Evolutionary conservation across 164 flowering plant species (phyloP), one percentile per base, ranked within the genome.

Genomic region (Vitis riparia): DNA sequence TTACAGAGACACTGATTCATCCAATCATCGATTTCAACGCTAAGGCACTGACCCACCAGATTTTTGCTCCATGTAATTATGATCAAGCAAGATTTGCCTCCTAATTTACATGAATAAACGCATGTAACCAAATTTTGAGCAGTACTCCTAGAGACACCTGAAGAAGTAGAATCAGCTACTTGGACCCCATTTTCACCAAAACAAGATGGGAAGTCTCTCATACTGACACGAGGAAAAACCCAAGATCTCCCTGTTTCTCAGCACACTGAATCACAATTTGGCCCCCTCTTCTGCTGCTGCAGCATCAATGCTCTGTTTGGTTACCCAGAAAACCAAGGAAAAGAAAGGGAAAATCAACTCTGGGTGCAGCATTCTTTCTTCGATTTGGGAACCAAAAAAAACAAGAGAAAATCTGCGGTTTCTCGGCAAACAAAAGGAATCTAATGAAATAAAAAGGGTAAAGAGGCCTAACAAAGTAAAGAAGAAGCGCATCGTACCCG

Each of bases 121-220:
- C 78, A 79, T 8, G 70, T 68, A 37, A 79, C 82, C 23, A 73
- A 52, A 64, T 79, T 79, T 16, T 79, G 82, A 51, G 79, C 72
- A 17, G 76, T 37, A 37, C 44, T 27, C 72, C 67, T 72, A 50
- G 37, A 66, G 16, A 63, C 58, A 49, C 53, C 64, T 48, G 64
- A 65, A 37, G 44, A 37, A 6, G 44, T 37, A 37, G 44, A 37
- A 37, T 37, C 44, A 37, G 44, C 44, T 37, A 37, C 44, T 37
- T 37, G 44, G 5, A 37, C 44, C 44, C 44, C 44, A 37, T 37
- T 37, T 37, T 37, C 44, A 5, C 44, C 44, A 37, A 37, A 37
- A 37, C 44, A 37, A 37, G 44, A 37, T 37, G 44, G 44, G 44
- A 37, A 37, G 44, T 37, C 44, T 37, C 44, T 37, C 44, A 37